phyloP scores from a whole-genome alignment of 169 alveolate species.

The Pseudocohnilembus persalinus region DNA sequence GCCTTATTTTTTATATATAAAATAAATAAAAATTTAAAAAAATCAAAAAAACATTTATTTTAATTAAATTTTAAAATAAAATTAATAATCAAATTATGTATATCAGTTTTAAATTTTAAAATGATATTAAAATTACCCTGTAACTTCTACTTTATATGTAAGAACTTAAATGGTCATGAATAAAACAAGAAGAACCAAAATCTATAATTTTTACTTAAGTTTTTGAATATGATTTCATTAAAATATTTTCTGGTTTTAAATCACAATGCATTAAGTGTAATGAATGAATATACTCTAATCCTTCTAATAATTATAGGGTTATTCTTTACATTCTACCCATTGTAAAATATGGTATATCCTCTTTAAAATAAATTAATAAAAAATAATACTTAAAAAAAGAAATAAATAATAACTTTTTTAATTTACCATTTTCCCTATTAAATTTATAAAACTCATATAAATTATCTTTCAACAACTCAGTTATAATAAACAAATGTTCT shows the following conservation, averaged over 20 bases:
- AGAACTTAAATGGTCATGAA: slow-evolving; percentile 91
- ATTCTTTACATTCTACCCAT: slow-evolving; percentile 74
- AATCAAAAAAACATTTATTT: no score
- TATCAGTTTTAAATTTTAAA: no score
- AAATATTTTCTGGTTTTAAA: slow-evolving; percentile 95
- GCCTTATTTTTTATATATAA: slow-evolving; percentile 58
- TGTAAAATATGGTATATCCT: slow-evolving; percentile 74
- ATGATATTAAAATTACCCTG: slow-evolving; percentile 50
- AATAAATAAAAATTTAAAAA: no score
- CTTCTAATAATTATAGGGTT: slow-evolving; percentile 70
- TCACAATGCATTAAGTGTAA: slow-evolving; percentile 92
- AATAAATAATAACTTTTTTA: slow-evolving; percentile 64
- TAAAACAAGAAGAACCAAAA: slow-evolving; percentile 95
- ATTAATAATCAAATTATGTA: no score
- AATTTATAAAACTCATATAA: slow-evolving; percentile 84
- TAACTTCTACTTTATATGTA: slow-evolving; percentile 97
- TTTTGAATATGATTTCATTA: slow-evolving; percentile 76
- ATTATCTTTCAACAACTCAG: slow-evolving; percentile 92
- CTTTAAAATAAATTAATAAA: not conserved
- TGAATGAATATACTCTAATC: slow-evolving; percentile 75
- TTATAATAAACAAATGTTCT: slow-evolving; percentile 94
- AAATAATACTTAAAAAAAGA: not conserved
- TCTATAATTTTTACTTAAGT: slow-evolving; percentile 94
- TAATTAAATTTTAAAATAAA: no score
- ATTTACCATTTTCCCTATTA: not conserved